These are phyloP conservation scores for Wickerhamomyces mucosus DNA, from an alignment of 805 yeast genomes.

Conservation along the genomic window DNA sequence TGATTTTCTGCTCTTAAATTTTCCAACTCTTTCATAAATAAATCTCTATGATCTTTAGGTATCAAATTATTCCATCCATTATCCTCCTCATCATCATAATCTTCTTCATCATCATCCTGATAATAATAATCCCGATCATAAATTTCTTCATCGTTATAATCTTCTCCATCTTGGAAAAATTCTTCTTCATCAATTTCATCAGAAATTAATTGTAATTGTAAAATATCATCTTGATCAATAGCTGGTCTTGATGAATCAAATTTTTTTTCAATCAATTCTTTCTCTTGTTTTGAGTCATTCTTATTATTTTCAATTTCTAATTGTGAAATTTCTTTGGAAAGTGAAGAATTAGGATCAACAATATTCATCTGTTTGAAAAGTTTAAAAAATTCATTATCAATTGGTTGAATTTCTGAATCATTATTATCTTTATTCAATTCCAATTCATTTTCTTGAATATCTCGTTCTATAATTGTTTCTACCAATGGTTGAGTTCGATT, in stretches of 20 bases:
- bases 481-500: too few species aligned
- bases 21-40: slow-evolving; percentile 15
- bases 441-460: too few species aligned
- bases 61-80: slow-evolving; percentile 14
- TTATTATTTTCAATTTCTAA: too few species aligned
- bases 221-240: slow-evolving; percentile 35
- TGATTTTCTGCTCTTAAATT: slow-evolving; percentile 11
- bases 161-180: slow-evolving; percentile 11
- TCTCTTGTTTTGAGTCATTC: too few species aligned
- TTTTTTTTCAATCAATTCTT: too few species aligned
- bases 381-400: slow-evolving; percentile 23
- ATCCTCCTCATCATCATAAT: slow-evolving; percentile 25
- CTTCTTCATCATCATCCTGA: slow-evolving; percentile 18
- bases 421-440: not conserved
- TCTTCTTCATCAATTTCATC: slow-evolving; percentile 27
- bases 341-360: not conserved
- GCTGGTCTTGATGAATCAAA: slow-evolving; percentile 13
- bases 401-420: slow-evolving; percentile 2
- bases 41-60: slow-evolving; percentile 13
- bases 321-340: not conserved
- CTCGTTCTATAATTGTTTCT: too few species aligned
- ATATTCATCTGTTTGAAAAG: slow-evolving; percentile 28
- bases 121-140: slow-evolving; percentile 30
- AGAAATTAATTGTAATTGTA: slow-evolving; percentile 46
- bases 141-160: slow-evolving; percentile 29